A percentile compares a stretch with the other conserved stretches of the same genome.
phyloP scores from a whole-genome alignment of 2,329 filamentous ascomycete genomes.

The Pestalotiopsis sp. region DNA sequence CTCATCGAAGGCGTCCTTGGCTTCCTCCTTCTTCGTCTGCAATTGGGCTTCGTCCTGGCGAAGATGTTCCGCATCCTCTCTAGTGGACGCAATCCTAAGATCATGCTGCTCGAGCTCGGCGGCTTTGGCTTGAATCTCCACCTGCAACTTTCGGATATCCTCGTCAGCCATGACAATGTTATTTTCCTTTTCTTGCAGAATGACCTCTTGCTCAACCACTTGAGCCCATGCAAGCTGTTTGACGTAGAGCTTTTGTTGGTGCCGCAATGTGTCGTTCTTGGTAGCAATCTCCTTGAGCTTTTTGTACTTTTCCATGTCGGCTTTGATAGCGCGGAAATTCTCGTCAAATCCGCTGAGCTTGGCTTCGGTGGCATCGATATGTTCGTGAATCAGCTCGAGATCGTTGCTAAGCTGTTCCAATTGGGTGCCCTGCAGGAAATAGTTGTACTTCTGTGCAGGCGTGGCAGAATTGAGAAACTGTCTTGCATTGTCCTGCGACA shows the following conservation, averaged over 20 bases:
- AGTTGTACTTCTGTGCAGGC: conserved; percentile 87
- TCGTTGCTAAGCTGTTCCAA: conserved; percentile 90
- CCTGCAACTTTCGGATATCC: conserved; percentile 37
- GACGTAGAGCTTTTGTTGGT: conserved; percentile 59
- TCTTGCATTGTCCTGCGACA: conserved; percentile 93
- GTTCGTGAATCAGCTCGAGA: conserved; percentile 82
- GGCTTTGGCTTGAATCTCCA: conserved; percentile 47
- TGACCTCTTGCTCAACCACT: conserved; percentile 74
- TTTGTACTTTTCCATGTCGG: conserved; percentile 62
- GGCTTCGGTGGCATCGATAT: conserved; percentile 70
- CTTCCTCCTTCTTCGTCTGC: conserved; percentile 47
- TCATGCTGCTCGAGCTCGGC: conserved; percentile 49
- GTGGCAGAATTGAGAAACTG: conserved; percentile 89
- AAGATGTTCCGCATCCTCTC: conserved; percentile 42
- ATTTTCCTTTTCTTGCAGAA: conserved; percentile 39
- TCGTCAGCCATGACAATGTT: conserved; percentile 32
- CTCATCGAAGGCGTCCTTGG: conserved; percentile 55
- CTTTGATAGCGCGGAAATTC: conserved; percentile 65
- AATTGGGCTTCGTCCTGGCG: conserved; percentile 50
- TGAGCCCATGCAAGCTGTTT: conserved; percentile 85
- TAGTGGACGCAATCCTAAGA: conserved; percentile 42
- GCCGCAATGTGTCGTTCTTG: conserved; percentile 66
- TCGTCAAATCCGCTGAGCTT: conserved; percentile 64
- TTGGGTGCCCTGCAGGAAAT: conserved; percentile 93
- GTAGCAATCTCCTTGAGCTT: conserved; percentile 67